Conservation (phyloP, 495 filamentous ascomycete species). For the Penicillium nucicola region DNA sequence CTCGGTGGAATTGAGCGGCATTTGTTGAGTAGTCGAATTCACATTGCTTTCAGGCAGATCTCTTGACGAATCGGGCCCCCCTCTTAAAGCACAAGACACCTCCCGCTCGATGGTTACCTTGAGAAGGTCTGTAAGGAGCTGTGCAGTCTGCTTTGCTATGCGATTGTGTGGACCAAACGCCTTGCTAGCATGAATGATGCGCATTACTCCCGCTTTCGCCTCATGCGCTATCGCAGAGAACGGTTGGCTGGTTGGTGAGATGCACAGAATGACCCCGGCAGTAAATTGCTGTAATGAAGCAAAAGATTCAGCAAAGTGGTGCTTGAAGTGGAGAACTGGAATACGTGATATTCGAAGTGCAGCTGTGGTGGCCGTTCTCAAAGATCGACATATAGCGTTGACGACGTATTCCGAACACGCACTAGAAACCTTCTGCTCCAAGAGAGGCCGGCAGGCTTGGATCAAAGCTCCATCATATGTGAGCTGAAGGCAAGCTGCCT, state of each 20-base stretch:
- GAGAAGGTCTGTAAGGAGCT: constrained; percentile 18
- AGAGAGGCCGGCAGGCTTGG: constrained; percentile 12
- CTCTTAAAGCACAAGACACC: constrained; percentile 10
- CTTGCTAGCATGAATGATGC: constrained; percentile 16
- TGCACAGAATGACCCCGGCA: constrained; percentile 22
- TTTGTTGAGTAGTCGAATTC: background rate
- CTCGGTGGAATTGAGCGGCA: background rate
- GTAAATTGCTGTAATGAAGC: constrained; percentile 18
- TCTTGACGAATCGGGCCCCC: background rate
- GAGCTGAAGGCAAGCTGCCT: constrained; percentile 17
- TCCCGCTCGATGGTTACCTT: constrained; percentile 17
- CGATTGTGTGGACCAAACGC: constrained; percentile 12
- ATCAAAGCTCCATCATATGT: constrained; percentile 19
- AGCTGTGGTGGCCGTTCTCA: constrained; percentile 13
- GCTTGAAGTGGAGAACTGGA: constrained; percentile 15
- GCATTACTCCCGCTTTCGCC: constrained; percentile 16
- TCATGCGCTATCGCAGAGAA: constrained; percentile 15
- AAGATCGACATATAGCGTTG: constrained; percentile 10
- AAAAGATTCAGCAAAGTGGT: constrained; percentile 18
- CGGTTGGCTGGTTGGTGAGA: constrained; percentile 15
- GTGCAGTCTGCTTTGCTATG: constrained; percentile 18
- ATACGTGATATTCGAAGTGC: constrained; percentile 20
- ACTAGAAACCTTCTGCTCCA: constrained; percentile 5
- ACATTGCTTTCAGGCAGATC: too few relatives aligned
- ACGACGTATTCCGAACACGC: constrained; percentile 6